Base-by-base conservation (phyloP, 2,329 filamentous ascomycete species). In the Epichloe aotearoae region DNA sequence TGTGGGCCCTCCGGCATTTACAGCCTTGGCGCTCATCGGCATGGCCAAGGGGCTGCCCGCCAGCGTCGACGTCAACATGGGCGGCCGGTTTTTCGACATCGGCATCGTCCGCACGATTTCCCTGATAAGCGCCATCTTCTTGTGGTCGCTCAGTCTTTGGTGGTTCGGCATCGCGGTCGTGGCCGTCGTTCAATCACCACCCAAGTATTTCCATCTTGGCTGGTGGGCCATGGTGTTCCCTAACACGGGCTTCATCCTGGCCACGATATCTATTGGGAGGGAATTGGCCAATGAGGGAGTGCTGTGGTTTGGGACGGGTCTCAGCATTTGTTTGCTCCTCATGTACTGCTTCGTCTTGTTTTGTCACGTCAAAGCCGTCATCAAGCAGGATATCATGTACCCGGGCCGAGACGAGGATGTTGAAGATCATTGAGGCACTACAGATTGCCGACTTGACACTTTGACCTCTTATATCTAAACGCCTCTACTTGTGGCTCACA, bases 1-100 rank as follows among this genome's bases (percentile, higher is more conserved):
- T 53, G 84, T 87, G n/a, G 84, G 84, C 0, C 83, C 84, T 1
- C 83, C 83, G 0, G 76, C 81, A 1, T 88, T 86, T 68, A 88
- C 84, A 0, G 80, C 79, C 1, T 69, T 87, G 14, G 83, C 84
- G 0, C 71, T 87, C 40, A 77, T 88, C 38, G 83, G 83, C 46
- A 83, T 87, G 75, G 74, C 82, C 0, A 62, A 63, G 36, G 53
- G 57, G 3, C 57, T 64, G 4, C 74, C 76, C 6, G 65, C 69
- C 42, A 66, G 65, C 7, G 65, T 79, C 30, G 71, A 76, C 49
- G 64, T 63, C 12, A 65, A 69, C 38, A 52, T 62, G 42, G 69
- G 73, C 36, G 70, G 72, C 5, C 48, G 74, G 20, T 38, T 55
- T 26, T 59, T 73, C 5, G 71, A 77, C 39, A 58, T 69, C 52